phyloP scores from a whole-genome alignment of 2,329 filamentous ascomycete genomes.

The Coniochaeta ligniaria region DNA sequence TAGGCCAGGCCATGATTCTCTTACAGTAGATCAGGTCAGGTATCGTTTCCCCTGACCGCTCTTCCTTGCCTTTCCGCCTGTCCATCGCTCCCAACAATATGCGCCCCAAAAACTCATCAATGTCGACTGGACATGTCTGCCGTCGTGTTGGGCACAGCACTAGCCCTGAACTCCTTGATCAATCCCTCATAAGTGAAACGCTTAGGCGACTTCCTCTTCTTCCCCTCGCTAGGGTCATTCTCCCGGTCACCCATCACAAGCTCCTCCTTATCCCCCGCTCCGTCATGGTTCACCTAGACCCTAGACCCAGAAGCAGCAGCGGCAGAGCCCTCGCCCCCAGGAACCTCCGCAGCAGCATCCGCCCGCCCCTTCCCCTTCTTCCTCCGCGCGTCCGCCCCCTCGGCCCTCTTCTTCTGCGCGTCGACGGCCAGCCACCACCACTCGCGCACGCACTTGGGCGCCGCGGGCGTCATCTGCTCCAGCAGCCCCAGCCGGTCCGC shows the following conservation, averaged over 20 bases:
- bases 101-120: background rate
- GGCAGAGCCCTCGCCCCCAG: background rate
- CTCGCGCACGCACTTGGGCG: slow-evolving; percentile 36
- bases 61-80: background rate
- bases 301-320: background rate
- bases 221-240: background rate
- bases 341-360: background rate
- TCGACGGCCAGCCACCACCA: slow-evolving; percentile 63
- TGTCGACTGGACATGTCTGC: background rate
- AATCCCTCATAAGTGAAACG: background rate
- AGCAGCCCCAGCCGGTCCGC: slow-evolving; percentile 45
- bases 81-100: background rate
- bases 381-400: slow-evolving; percentile 7
- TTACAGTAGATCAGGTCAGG: background rate
- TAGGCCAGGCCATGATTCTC: background rate
- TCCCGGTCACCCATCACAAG: background rate
- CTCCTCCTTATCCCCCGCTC: background rate
- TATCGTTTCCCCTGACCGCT: background rate
- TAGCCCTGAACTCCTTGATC: background rate
- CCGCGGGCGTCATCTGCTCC: slow-evolving; percentile 24
- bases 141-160: background rate
- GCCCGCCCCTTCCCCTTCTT: background rate
- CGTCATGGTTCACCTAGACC: background rate
- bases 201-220: background rate
- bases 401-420: slow-evolving; percentile 15